phyloP scores from a whole-genome alignment of 345 rosid species.

The Trapa bicornis region DNA sequence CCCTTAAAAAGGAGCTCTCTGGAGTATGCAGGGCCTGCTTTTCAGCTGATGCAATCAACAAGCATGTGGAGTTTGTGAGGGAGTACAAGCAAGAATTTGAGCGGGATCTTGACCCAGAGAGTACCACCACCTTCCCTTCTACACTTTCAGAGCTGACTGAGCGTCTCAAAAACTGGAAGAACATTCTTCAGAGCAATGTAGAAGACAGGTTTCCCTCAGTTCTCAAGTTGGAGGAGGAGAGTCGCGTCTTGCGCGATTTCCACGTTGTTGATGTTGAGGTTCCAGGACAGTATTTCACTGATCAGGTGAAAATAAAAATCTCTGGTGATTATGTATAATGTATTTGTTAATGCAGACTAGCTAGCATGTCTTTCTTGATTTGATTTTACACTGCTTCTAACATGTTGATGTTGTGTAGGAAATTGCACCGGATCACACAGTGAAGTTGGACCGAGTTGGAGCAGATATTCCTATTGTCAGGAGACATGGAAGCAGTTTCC shows the following conservation, averaged over 20 bases:
- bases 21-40: conserved; percentile 99
- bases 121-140: conserved; percentile 76
- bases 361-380: neutral
- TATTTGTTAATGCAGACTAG: neutral
- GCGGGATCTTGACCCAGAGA: conserved; percentile 96
- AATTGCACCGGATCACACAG: conserved; percentile 87
- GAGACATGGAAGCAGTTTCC: conserved; percentile 98
- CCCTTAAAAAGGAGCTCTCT: conserved; percentile 96
- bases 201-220: conserved; percentile 97
- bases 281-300: conserved; percentile 95
- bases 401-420: conserved; percentile 38
- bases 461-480: conserved; percentile 94
- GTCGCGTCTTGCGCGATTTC: conserved; percentile 82
- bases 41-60: conserved; percentile 94
- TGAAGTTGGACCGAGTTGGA: conserved; percentile 84
- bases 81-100: conserved; percentile 98
- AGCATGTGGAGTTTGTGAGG: conserved; percentile 96
- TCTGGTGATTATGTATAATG: neutral
- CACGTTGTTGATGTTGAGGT: conserved; percentile 97
- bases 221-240: conserved; percentile 93
- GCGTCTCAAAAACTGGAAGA: conserved; percentile 92
- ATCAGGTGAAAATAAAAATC: conserved; percentile 46
- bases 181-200: conserved; percentile 92
- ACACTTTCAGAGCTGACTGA: conserved; percentile 87
- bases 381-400: conserved; percentile 6